phyloP scores from a whole-genome alignment of 192 early-diverging fungal genomes.

The Anaeromyces robustus region DNA sequence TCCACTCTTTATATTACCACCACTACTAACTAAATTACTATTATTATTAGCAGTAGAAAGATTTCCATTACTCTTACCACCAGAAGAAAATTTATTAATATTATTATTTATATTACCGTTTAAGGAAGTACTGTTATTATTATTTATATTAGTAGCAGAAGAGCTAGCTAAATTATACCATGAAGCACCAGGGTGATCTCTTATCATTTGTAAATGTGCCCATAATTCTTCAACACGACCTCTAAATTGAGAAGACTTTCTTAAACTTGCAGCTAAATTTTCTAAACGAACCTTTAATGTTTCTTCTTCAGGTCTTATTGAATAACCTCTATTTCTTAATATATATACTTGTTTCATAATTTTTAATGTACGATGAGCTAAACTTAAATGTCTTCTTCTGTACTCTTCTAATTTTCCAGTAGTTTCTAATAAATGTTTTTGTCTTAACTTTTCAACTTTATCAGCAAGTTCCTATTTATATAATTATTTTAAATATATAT shows the following conservation, averaged over 20 bases:
- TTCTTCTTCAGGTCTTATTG: conserved; percentile 73
- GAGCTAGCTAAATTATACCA: not conserved
- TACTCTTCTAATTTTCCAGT: conserved; percentile 58
- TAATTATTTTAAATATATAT: no score
- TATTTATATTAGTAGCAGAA: not conserved
- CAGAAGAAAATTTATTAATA: not conserved
- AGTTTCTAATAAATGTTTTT: conserved; percentile 58
- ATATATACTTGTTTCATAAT: conserved; percentile 80
- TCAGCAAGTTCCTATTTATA: conserved; percentile 31
- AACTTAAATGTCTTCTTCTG: conserved; percentile 55
- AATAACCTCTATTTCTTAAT: conserved; percentile 63
- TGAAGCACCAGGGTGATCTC: conserved; percentile 15
- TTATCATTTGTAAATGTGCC: conserved; percentile 58
- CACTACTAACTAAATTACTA: not conserved
- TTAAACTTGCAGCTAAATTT: conserved; percentile 53
- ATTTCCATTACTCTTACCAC: not conserved
- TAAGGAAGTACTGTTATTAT: not conserved
- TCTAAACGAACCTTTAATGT: conserved; percentile 54
- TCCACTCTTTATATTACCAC: not conserved
- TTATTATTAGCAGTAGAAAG: not conserved
- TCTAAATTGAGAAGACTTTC: conserved; percentile 63
- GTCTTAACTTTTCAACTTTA: conserved; percentile 37
- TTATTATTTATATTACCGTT: not conserved
- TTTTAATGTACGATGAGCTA: conserved; percentile 55
- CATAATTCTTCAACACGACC: conserved; percentile 69